These are phyloP conservation scores for Tricholoma hemisulphureum DNA, from an alignment of 768 basidiomycete genomes.

Conservation along the genomic window DNA sequence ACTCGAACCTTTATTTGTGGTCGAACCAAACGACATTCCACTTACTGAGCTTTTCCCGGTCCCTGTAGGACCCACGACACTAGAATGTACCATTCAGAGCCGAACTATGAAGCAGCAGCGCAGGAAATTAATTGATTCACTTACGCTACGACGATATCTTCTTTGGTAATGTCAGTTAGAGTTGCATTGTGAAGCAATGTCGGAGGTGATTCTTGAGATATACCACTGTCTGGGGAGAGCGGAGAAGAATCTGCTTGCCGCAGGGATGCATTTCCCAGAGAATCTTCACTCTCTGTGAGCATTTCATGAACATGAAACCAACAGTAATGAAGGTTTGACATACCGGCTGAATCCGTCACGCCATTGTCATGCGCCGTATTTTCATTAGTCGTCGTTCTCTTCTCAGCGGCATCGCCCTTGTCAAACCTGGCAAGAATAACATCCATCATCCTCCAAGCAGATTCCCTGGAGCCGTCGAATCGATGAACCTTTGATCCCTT, in stretches of 20 bases:
- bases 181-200: background rate
- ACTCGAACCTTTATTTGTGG: background rate
- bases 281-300: conserved; percentile 8
- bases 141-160: conserved; percentile 19
- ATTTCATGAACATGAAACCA: too few species aligned
- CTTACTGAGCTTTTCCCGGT: conserved; percentile 30
- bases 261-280: conserved; percentile 5
- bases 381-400: too few species aligned
- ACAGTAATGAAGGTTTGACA: conserved; percentile 4
- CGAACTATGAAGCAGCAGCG: too few species aligned
- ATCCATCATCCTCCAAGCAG: background rate
- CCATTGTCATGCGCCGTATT: too few species aligned
- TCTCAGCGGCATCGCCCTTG: background rate
- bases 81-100: conserved; percentile 2
- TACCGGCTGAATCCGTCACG: too few species aligned
- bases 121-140: too few species aligned
- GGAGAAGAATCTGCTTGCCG: background rate
- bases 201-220: background rate
- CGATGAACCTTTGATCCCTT: conserved; percentile 1
- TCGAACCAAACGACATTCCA: background rate
- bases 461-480: background rate
- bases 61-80: conserved; percentile 30
- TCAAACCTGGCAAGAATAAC: background rate
- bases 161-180: background rate
- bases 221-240: too few species aligned